Base-by-base conservation (phyloP, 352 stramenopile species). In the Globisporangium cylindrosporum region DNA sequence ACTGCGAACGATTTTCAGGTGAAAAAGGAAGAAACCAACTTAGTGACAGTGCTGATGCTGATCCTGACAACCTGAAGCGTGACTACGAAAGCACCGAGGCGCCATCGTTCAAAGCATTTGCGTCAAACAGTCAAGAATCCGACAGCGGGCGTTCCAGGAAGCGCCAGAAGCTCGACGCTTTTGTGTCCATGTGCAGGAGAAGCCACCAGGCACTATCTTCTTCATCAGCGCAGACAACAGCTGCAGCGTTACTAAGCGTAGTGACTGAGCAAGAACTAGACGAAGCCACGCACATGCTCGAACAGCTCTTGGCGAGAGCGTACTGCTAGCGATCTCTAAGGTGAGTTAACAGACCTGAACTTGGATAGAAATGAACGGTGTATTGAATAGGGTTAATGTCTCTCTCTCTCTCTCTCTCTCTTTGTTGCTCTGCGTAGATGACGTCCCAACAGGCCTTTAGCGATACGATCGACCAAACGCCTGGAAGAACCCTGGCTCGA, bases 401-500 rank as follows among this genome's bases (percentile, higher is more conserved):
- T 54, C 15, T 65, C 38, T 54, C 29, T 60, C 55, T 46, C 34
- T 25, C 25, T 55, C 14, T 32, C 22, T 25, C 43, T 20, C 10
- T 58, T 48, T 59, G 43, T 15, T 15, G 15, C 24, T 34, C 14
- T 48, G 29, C 3, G 22, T 0, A 58, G 55, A 43, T 43, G 22
- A n/a, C n/a, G 4, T 14, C 4, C 22, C 24, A 15, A 29, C 66
- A 51, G 20, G 43, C 8, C 12, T 51, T 51, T 73, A 94, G 78
- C 86, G 84, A 73, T 92, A 94, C n/a, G 86, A 92, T 32, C 74
- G 75, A 32, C 84, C 86, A 58, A 94, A 94, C 32, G 64, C 70
- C 59, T 90, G 79, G 70, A 94, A 94, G 70, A 94, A 94, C 3
- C 71, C 71, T n/a, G 77, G 73, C 58, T 94, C 82, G 29, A 92